Evolutionary conservation across 176 grass and related monocot genomes (phyloP).

Genomic region (Hordeum marinum): DNA sequence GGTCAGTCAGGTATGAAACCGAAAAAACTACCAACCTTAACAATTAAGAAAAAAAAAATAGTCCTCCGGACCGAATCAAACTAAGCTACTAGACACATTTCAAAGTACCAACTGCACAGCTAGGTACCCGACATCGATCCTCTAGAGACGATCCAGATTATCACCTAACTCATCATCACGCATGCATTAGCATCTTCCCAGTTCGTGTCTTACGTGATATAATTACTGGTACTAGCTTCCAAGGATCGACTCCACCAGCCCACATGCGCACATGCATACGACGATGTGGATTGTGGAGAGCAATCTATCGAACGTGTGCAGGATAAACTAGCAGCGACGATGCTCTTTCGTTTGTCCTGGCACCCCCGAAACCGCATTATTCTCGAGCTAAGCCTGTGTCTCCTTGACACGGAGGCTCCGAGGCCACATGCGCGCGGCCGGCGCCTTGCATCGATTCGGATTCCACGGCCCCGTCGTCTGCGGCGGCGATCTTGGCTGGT

Average conservation of each 20-base stretch:
- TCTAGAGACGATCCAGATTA: not conserved
- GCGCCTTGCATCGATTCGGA: constrained; percentile 14
- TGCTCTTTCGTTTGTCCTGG: not conserved
- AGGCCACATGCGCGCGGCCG: constrained; percentile 19
- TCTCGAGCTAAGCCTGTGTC: not conserved
- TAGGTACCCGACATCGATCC: constrained; percentile 1
- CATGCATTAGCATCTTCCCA: not conserved
- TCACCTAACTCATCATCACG: not conserved
- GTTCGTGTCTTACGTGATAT: not conserved
- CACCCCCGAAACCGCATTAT: not conserved
- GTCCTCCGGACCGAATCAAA: too few relatives aligned
- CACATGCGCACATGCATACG: constrained; percentile 5
- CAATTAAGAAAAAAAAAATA: too few relatives aligned
- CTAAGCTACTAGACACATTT: not conserved
- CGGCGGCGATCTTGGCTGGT: constrained; percentile 15
- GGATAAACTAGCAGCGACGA: not conserved
- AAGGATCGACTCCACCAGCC: not conserved
- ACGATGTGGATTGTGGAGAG: not conserved
- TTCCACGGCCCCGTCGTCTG: not conserved
- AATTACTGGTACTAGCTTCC: not conserved
- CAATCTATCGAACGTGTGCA: not conserved
- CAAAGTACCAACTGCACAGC: not conserved
- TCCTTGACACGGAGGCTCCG: constrained; percentile 14
- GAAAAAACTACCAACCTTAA: not conserved
- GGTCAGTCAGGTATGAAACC: not conserved